Evolutionary conservation across 202 grass and related monocot species (phyloP), one percentile per base, ranked within the genome.

Genomic region (Cymbopogon flexuosus): DNA sequence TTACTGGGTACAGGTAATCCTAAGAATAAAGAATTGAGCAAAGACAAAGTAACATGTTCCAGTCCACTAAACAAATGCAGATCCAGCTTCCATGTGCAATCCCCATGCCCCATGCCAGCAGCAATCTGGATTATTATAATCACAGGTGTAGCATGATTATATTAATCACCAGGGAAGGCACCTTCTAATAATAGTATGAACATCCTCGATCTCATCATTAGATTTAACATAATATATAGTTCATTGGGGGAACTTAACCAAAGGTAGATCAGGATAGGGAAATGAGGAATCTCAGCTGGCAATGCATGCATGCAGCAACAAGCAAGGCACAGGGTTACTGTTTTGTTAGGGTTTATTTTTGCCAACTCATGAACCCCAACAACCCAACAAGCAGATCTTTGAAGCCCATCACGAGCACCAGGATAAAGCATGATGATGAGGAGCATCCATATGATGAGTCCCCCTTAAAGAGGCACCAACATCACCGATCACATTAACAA

Each of bases 351-450:
- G 79, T 79, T 88, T 86, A 77, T 80, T 81, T 76, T 79, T 73
- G 85, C 81, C 73, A 79, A 62, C 78, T 75, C 84, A 87, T 90
- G 88, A 93, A 61, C 88, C 88, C 91, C 89, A 93, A 85, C 88
- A 84, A 93, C 86, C 91, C 79, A 76, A 76, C 88, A 91, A 45
- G 69, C 54, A 82, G 76, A 93, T 90, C 84, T 87, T 85, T 89
- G 51, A 82, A 54, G 78, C 73, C 78, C 73, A 89, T 85, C 82
- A 78, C 78, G 61, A 41, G 83, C 78, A 85, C 64, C 64, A 89
- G 51, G 59, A 89, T 82, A 89, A 89, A 89, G 83, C 73, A 73
- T 52, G 66, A 62, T 89, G 78, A 40, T 52, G 33, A 82, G 67
- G 83, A 41, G 61, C 83, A 82, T 78, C 72, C 65, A 8, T 68